Base-by-base conservation (phyloP, 352 stramenopile species). In the Globisporangium echinulatum region DNA sequence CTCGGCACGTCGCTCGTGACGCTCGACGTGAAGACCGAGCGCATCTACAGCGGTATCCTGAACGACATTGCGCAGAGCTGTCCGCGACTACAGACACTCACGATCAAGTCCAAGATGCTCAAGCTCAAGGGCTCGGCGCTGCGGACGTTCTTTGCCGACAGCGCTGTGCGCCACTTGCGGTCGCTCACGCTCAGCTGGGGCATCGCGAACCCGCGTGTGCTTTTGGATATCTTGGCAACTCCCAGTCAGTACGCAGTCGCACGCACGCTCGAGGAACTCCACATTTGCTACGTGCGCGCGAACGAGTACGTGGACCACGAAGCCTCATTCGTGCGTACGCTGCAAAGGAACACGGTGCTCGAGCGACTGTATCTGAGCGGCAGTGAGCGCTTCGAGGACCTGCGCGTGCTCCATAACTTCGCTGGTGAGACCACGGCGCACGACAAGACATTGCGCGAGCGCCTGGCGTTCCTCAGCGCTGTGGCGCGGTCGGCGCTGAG, bases 111-210 rank as follows among this genome's bases (percentile, higher is more conserved):
- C 33, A 54, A 54, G 49, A 19, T 54, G 33, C 13, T 44, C 49
- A 54, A 54, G 49, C 49, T 54, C 36, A 40, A 43, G 19, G 49
- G 49, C 13, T 43, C 25, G 13, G 49, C 49, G 36, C 36, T 54
- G 2, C 49, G 49, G 5, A 10, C 38, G 33, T 54, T 54, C 49
- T 54, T 54, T 37, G 38, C 49, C 14, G 49, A 54, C 49, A 33
- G 11, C 6, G 9, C 6, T 9, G 6, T 43, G 39, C 39, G 9
- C 6, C 9, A 9, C 6, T 11, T 61, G 0, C 56, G 56, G 4
- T 61, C 56, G 11, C 49, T 61, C 38, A 42, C 56, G 17, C 56
- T 61, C 47, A 50, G 39, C 46, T 61, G 48, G 47, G 43, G 49
- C 9, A 46, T 50, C 7, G 49, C 37, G 37, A 61, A 55, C 48